Evolutionary conservation across 805 yeast genomes (phyloP).

Genomic region (Candida montana): DNA sequence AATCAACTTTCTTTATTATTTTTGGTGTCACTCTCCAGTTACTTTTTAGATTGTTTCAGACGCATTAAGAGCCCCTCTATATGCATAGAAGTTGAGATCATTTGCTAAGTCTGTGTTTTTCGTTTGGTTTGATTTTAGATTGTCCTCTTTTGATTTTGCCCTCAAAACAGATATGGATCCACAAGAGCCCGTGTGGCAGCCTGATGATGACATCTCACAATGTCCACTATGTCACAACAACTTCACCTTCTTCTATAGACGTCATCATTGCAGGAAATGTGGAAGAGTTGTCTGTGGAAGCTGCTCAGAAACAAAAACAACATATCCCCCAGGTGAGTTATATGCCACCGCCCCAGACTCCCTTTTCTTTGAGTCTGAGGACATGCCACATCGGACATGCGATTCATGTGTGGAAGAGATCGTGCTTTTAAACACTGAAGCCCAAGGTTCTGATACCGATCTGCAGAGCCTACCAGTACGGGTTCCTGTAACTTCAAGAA

Average conservation of each 20-base stretch:
- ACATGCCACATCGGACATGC: constrained; percentile 67
- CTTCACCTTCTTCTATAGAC: constrained; percentile 59
- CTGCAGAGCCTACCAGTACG: constrained; percentile 12
- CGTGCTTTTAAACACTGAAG: constrained; percentile 11
- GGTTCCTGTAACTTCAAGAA: constrained; percentile 7
- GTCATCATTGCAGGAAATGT: constrained; percentile 82
- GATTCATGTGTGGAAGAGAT: constrained; percentile 65
- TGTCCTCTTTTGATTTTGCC: not conserved
- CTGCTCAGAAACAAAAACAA: constrained; percentile 52
- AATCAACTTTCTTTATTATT: too few relatives aligned
- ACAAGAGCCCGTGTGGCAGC: constrained; percentile 50
- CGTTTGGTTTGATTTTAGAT: too few relatives aligned
- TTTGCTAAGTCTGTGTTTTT: too few relatives aligned
- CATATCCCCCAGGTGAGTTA: constrained; percentile 54
- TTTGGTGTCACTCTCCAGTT: too few relatives aligned
- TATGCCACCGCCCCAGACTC: constrained; percentile 52
- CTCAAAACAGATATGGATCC: not conserved
- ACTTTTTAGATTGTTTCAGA: too few relatives aligned
- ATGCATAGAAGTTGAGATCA: too few relatives aligned
- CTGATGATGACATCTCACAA: constrained; percentile 45
- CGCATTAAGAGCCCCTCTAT: too few relatives aligned
- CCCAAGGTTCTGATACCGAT: constrained; percentile 8
- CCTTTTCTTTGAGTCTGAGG: constrained; percentile 41
- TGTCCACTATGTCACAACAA: constrained; percentile 51
- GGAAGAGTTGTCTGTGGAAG: constrained; percentile 72